Conservation (phyloP, 805 yeast species). For the Hanseniaspora lindneri region DNA sequence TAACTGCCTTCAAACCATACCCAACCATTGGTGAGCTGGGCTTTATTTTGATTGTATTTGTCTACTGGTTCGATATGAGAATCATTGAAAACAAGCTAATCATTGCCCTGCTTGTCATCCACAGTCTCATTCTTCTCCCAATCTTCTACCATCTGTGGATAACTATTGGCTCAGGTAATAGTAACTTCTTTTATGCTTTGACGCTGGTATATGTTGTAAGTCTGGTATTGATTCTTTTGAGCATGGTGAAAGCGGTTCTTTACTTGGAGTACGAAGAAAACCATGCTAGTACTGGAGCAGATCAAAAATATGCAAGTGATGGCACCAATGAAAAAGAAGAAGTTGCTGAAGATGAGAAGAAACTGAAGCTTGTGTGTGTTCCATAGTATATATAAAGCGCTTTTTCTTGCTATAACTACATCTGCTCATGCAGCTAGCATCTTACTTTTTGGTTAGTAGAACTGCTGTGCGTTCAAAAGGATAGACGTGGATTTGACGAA, state of each 20-base stretch:
- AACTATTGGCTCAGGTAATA: conserved; percentile 83
- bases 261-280: conserved; percentile 52
- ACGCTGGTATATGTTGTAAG: conserved; percentile 69
- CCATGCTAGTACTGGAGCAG: neutral
- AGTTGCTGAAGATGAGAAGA: neutral
- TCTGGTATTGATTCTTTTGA: conserved; percentile 55
- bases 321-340: too few species aligned
- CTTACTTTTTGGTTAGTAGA: too few species aligned
- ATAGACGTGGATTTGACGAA: too few species aligned
- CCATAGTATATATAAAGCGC: too few species aligned
- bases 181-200: conserved; percentile 92
- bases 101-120: conserved; percentile 33
- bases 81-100: conserved; percentile 5
- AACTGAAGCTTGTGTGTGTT: too few species aligned
- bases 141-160: conserved; percentile 92
- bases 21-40: conserved; percentile 76
- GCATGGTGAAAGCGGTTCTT: conserved; percentile 70
- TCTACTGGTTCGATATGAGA: conserved; percentile 6
- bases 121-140: conserved; percentile 61
- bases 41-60: conserved; percentile 28
- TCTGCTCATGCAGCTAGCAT: too few species aligned
- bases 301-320: neutral
- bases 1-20: conserved; percentile 64
- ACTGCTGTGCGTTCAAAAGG: too few species aligned
- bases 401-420: too few species aligned